Evolutionary conservation across 2,329 filamentous ascomycete species (phyloP), one percentile per base, ranked within the genome.

Genomic region (Chalara sp.): DNA sequence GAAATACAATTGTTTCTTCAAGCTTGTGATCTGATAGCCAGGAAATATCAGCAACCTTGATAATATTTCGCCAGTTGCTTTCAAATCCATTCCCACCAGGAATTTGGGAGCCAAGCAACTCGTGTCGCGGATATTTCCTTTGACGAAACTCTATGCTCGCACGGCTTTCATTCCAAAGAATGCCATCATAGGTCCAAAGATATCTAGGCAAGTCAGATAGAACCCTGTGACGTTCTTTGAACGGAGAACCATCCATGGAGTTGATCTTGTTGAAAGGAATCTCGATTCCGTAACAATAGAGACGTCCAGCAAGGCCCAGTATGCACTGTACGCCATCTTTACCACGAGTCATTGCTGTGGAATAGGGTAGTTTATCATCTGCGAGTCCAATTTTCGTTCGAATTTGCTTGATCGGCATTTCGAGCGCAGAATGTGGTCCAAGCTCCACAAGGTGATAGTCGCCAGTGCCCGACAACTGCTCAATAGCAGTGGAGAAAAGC

Each of bases 151-250:
- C 67, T 11, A 62, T 56, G 29, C 72, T 72, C 4, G 73, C 59
- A 43, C 74, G 71, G 1, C 73, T 73, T 53, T 80, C 76, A 53
- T 73, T 68, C 76, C 76, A 79, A 58, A 77, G 76, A 0, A 55
- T 37, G 7, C n/a, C 7, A 3, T 67, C 67, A 55, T 77, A 74
- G 42, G 77, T 71, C 72, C 75, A 78, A 0, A 70, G 67, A 49
- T 77, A 78, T 0, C 58, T 50, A 0, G 75, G 75, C 1, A 72
- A 51, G 32, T 53, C 51, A 32, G 1, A 43, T 21, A 44, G 37
- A 8, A 31, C 28, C n/a, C 6, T 30, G 28, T 6, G 12, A 51
- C n/a, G n/a, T n/a, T n/a, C n/a, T n/a, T n/a, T n/a, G n/a, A n/a
- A n/a, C n/a, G n/a, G n/a, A n/a, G n/a, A n/a, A n/a, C n/a, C n/a